Base-by-base conservation (phyloP, 345 rosid genomes). In the Bretschneidera sinensis region DNA sequence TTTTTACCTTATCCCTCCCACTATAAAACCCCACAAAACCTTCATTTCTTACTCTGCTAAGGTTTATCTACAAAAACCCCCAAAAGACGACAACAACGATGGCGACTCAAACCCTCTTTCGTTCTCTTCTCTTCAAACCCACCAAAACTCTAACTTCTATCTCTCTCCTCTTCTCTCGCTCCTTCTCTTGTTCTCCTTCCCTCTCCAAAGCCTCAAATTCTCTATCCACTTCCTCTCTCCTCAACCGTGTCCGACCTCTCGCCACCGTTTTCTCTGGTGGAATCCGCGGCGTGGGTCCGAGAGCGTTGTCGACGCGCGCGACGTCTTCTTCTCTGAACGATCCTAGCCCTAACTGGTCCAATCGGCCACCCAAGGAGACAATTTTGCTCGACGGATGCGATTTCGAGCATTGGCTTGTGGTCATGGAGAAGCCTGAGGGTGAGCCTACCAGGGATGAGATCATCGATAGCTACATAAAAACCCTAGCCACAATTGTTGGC, bases 331-430 rank as follows among this genome's bases (percentile, higher is more conserved):
- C 97, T 17, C 87, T 94, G 17, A 87, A 63, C 56, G 89, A 94
- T 34, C 83, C 81, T 0, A 79, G 66, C 63, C 96, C 96, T 34
- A 92, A 92, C 74, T 92, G 94, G 90, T 87, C 97, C 5, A 94
- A 87, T 50, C 69, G 99, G 43, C 97, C 99, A 9, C 92, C 97
- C 0, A 84, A 90, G 67, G 99, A 90, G 79, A 86, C 97, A 21
- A 90, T 90, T 47, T 66, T 94, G 76, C 87, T 94, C 48, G 97
- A 90, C 59, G 91, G 99, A 0, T 90, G 96, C 63, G 99, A 94
- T 74, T 94, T 90, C 39, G 83, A 94, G 53, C 99, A 94, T 67
- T 90, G 97, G 97, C 95, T 94, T 21, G 83, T 94, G 11, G 95
- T 94, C 6, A 49, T 90, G 86, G 96, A 86, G 19, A 69, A 70